Percentiles rank a stretch among this genome's conserved stretches.
phyloP scores from a whole-genome alignment of 345 rosid genomes.

The Syzygium grande region DNA sequence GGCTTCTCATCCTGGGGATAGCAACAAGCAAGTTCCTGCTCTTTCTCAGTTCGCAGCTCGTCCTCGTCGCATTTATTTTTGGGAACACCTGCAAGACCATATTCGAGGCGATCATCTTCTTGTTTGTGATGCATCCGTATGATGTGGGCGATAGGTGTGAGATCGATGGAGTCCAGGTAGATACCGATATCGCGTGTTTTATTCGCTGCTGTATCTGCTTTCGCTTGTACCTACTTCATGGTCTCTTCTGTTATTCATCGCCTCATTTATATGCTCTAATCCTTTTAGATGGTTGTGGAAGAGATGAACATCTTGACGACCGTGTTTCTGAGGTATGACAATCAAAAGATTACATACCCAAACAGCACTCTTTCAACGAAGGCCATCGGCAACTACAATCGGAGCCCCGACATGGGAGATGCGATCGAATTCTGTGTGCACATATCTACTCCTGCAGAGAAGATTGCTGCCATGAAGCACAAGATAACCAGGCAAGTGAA shows the following conservation, averaged over 20 bases:
- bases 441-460: conserved; percentile 63
- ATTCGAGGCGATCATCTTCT: conserved; percentile 76
- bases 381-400: conserved; percentile 68
- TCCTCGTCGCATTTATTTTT: conserved; percentile 66
- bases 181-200: background rate
- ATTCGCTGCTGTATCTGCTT: background rate
- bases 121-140: conserved; percentile 83
- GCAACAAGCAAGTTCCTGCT: conserved; percentile 73
- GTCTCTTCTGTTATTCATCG: background rate
- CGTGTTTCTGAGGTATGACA: conserved; percentile 74
- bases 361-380: conserved; percentile 66
- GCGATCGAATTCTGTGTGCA: conserved; percentile 70
- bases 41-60: conserved; percentile 71
- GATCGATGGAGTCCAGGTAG: conserved; percentile 76
- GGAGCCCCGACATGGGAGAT: conserved; percentile 95
- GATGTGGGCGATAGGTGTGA: conserved; percentile 92
- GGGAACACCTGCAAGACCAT: conserved; percentile 82
- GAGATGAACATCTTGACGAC: conserved; percentile 95
- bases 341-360: conserved; percentile 57
- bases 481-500: conserved; percentile 42
- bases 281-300: conserved; percentile 73
- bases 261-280: background rate
- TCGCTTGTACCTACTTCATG: background rate
- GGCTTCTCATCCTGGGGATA: conserved; percentile 77
- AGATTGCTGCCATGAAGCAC: conserved; percentile 52